These are phyloP conservation scores for Petunia axillaris DNA, from an alignment of 257 asterid species.

Conservation along the genomic window DNA sequence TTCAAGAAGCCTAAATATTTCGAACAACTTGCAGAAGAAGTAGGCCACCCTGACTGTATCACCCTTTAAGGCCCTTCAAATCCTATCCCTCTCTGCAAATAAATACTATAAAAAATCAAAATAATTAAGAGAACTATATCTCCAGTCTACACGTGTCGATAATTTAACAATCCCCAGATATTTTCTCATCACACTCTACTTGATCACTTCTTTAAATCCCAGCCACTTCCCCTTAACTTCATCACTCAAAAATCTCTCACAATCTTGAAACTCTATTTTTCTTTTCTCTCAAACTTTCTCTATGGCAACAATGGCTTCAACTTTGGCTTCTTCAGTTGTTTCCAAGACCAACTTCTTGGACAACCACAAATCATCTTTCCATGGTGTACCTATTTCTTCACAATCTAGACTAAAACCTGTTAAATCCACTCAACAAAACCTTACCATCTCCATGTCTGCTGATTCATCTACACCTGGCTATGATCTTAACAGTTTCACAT, in stretches of 20 bases:
- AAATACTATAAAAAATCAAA: not conserved
- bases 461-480: constrained; percentile 45
- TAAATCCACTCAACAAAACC: constrained; percentile 40
- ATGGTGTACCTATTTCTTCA: constrained; percentile 49
- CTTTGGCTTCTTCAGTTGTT: constrained; percentile 52
- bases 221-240: not conserved
- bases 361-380: constrained; percentile 54
- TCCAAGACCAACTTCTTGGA: constrained; percentile 55
- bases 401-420: constrained; percentile 44
- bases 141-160: not conserved
- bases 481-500: constrained; percentile 59
- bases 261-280: no score
- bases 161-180: not conserved
- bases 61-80: constrained; percentile 29
- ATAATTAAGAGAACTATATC: no score
- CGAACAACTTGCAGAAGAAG: constrained; percentile 6
- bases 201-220: not conserved
- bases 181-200: constrained; percentile 8
- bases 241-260: no score
- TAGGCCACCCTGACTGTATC: constrained; percentile 7
- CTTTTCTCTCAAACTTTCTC: not conserved
- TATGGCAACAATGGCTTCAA: constrained; percentile 83
- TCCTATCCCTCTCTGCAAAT: constrained; percentile 17
- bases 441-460: constrained; percentile 56
- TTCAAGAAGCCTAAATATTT: constrained; percentile 12